Evolutionary conservation across 768 basidiomycete genomes (phyloP).

Genomic region (Trametes cubensis): DNA sequence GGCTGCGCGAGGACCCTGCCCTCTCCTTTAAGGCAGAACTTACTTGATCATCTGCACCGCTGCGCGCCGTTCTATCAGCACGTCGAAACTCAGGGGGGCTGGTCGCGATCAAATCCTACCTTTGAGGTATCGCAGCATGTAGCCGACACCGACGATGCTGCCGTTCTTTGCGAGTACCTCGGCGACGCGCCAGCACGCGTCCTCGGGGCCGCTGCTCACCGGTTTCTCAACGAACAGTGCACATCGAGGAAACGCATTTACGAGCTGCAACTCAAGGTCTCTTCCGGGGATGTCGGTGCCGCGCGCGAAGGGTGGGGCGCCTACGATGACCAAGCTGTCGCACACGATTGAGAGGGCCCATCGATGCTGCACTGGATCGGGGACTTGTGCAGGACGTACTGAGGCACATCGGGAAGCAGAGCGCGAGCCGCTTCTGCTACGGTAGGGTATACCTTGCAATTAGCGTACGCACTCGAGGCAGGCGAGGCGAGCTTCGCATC

Average conservation of each 20-base stretch:
- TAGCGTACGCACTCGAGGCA: slow-evolving; percentile 43
- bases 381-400: slow-evolving; percentile 3
- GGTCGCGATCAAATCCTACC: slow-evolving; percentile 6
- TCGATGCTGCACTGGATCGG: not conserved
- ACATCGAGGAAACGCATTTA: slow-evolving; percentile 45
- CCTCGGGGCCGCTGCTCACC: slow-evolving; percentile 36
- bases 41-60: slow-evolving; percentile 52
- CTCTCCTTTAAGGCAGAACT: not conserved
- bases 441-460: slow-evolving; percentile 17
- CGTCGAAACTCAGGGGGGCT: not conserved
- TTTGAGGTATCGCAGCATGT: slow-evolving; percentile 49
- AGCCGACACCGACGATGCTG: slow-evolving; percentile 30
- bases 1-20: not conserved
- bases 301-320: slow-evolving; percentile 45
- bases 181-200: slow-evolving; percentile 27
- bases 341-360: not conserved
- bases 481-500: slow-evolving; percentile 43
- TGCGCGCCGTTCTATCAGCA: slow-evolving; percentile 2
- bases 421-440: slow-evolving; percentile 13
- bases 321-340: slow-evolving; percentile 43
- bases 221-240: slow-evolving; percentile 52
- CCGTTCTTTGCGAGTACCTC: slow-evolving; percentile 6
- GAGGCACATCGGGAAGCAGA: slow-evolving; percentile 5
- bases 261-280: slow-evolving; percentile 47
- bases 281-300: slow-evolving; percentile 43